Conservation (phyloP, 2,329 filamentous ascomycete species). For the Neopestalotiopsis sp. region DNA sequence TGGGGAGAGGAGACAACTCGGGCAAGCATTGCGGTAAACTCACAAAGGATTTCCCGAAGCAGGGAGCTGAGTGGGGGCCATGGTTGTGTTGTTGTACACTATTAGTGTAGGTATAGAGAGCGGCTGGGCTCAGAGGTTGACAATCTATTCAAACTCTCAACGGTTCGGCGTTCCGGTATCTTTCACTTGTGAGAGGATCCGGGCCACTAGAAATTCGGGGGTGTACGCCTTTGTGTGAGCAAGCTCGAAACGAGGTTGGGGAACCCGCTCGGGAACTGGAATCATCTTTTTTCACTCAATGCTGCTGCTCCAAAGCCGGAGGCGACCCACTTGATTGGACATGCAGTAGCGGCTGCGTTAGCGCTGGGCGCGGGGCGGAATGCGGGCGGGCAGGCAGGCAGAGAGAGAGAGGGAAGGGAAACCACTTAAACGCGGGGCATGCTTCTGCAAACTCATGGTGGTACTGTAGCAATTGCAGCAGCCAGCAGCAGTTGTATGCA, state of each 20-base stretch:
- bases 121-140: too few species aligned
- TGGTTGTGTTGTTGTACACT: slow-evolving; percentile 20
- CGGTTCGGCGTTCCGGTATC: neutral
- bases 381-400: neutral
- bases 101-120: too few species aligned
- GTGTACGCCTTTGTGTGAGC: neutral
- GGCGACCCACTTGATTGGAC: neutral
- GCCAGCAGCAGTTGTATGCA: neutral
- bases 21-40: slow-evolving; percentile 28
- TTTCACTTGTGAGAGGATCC: neutral
- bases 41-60: slow-evolving; percentile 49
- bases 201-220: neutral
- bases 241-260: neutral
- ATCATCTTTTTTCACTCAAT: neutral
- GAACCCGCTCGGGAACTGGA: neutral
- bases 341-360: neutral
- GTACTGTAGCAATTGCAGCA: neutral
- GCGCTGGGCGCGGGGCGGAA: neutral
- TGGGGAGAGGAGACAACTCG: neutral
- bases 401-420: neutral
- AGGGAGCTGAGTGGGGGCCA: slow-evolving; percentile 44
- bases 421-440: slow-evolving; percentile 2
- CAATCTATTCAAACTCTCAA: neutral
- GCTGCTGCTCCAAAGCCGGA: neutral
- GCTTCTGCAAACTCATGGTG: neutral